Conservation (phyloP, 2,329 filamentous ascomycete species). For the Apiospora kogelbergensis region DNA sequence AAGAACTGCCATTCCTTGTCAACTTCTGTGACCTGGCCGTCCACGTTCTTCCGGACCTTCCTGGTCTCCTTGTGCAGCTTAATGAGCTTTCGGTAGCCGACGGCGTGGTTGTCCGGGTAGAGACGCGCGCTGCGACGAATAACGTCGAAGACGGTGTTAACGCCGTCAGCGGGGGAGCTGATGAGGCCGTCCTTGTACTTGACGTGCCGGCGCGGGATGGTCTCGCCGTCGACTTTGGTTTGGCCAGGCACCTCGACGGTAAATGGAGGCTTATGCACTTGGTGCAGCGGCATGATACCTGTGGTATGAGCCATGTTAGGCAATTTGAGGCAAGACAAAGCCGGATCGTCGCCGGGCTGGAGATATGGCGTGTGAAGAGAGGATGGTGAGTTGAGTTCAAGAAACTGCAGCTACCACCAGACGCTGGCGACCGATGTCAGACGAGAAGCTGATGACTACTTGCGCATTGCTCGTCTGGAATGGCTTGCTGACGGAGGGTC, state of each 20-base stretch:
- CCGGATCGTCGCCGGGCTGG: neutral
- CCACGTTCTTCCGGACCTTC: constrained; percentile 85
- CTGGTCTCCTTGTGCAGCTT: constrained; percentile 80
- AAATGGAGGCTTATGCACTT: constrained; percentile 71
- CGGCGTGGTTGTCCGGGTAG: constrained; percentile 62
- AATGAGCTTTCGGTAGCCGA: constrained; percentile 73
- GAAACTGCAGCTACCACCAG: neutral
- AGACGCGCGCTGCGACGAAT: constrained; percentile 66
- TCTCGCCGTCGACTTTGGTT: constrained; percentile 74
- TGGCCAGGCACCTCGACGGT: constrained; percentile 70
- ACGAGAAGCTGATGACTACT: neutral
- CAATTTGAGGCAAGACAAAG: neutral
- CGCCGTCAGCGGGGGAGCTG: constrained; percentile 63
- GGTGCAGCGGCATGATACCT: constrained; percentile 52
- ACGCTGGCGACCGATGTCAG: neutral
- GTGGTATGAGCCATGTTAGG: neutral
- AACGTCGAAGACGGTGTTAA: constrained; percentile 78
- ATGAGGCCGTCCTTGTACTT: constrained; percentile 70
- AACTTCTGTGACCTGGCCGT: constrained; percentile 75
- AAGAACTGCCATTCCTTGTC: constrained; percentile 93
- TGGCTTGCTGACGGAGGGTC: too few species aligned
- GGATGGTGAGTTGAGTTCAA: neutral
- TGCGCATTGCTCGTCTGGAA: too few species aligned
- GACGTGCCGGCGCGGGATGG: constrained; percentile 75
- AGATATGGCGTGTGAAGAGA: neutral